A percentile compares a stretch with the other conserved stretches of the same genome.
Conservation (phyloP, 768 basidiomycete species). For the Brasilioporus rufonigricans region DNA sequence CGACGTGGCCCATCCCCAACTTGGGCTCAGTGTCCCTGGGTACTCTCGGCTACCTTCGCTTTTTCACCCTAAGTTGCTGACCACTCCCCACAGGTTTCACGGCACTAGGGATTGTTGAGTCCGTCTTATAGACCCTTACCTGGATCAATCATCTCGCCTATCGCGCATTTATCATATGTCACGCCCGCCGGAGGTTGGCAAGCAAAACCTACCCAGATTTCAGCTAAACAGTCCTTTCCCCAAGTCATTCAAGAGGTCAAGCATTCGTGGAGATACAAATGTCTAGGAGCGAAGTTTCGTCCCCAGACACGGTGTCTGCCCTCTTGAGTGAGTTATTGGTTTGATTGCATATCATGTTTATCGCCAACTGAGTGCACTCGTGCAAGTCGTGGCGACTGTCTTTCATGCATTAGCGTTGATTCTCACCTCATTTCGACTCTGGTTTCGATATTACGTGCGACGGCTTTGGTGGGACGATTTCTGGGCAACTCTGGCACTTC, state of each 20-base stretch:
- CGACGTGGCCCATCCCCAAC: not conserved
- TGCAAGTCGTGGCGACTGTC: constrained; percentile 18
- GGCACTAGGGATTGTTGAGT: not conserved
- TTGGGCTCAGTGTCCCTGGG: not conserved
- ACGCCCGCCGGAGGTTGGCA: not conserved
- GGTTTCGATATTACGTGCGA: constrained; percentile 20
- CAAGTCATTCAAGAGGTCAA: not conserved
- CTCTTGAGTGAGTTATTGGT: constrained; percentile 16
- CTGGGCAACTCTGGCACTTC: constrained; percentile 20
- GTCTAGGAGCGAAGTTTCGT: not conserved
- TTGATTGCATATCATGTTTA: not conserved
- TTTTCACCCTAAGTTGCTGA: not conserved
- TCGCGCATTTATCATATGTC: not conserved
- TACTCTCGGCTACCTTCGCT: not conserved
- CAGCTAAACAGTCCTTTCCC: not conserved
- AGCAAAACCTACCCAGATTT: not conserved
- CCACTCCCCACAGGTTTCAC: not conserved
- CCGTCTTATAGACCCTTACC: not conserved
- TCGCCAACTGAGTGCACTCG: not conserved
- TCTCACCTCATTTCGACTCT: constrained; percentile 28
- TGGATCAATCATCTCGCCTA: not conserved
- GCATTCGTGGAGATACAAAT: not conserved
- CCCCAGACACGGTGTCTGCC: constrained; percentile 15
- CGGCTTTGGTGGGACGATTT: constrained; percentile 32
- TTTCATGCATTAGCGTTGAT: constrained; percentile 19